These are phyloP conservation scores for Avena insularis DNA, from an alignment of 176 grass and related monocot species.

Conservation along the genomic window DNA sequence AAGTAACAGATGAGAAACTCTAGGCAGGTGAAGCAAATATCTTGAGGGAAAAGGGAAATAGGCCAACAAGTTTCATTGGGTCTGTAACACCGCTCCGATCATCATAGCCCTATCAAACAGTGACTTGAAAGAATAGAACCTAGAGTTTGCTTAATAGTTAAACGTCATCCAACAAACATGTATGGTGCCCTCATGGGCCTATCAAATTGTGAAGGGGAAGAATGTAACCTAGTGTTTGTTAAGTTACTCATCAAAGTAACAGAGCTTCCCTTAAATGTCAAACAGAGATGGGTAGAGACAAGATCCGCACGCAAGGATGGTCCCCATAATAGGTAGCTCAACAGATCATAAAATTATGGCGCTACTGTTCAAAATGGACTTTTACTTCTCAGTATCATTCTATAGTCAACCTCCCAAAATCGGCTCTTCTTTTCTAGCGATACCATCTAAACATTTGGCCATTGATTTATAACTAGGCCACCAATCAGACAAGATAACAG, in stretches of 20 bases:
- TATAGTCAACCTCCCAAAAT: neutral
- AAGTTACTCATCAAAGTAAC: neutral
- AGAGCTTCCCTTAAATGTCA: neutral
- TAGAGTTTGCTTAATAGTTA: neutral
- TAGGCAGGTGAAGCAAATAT: conserved; percentile 29
- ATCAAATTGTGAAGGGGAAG: neutral
- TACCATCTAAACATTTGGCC: neutral
- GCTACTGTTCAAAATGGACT: neutral
- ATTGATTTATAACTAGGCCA: neutral
- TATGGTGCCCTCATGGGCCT: neutral
- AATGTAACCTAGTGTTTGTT: neutral
- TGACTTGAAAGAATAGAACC: neutral
- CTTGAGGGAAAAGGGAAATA: neutral
- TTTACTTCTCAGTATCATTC: neutral
- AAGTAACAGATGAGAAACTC: neutral
- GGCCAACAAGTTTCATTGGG: neutral
- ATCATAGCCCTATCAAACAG: neutral
- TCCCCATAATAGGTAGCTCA: neutral
- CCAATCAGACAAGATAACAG: neutral
- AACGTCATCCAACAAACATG: neutral
- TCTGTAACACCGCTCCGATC: neutral
- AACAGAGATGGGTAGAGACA: neutral
- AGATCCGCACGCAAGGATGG: neutral
- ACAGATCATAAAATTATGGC: neutral
- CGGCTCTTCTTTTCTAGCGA: neutral